Percentiles rank a stretch among this genome's conserved stretches.
Conservation (phyloP, 108 stramenopile species). For the Cyclotella sp. region DNA sequence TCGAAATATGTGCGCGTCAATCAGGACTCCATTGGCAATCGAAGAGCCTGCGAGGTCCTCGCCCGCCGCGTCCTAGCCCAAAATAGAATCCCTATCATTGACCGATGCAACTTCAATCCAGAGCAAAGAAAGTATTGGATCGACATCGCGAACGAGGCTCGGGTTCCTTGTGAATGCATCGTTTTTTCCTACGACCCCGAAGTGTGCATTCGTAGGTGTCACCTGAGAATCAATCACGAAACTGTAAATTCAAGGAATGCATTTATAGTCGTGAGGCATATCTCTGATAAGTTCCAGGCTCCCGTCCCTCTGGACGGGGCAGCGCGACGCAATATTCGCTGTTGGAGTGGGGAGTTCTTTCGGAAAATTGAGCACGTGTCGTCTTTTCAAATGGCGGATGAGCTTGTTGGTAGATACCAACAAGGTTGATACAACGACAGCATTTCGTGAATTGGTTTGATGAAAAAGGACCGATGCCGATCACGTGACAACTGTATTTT, state of each 20-base stretch:
- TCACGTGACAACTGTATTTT: too few relatives aligned
- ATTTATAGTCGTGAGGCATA: slow-evolving; percentile 18
- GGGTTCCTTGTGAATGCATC: slow-evolving; percentile 36
- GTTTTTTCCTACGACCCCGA: slow-evolving; percentile 38
- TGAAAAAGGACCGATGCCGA: neutral
- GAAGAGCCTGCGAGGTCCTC: slow-evolving; percentile 53
- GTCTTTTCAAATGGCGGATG: slow-evolving; percentile 16
- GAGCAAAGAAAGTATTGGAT: slow-evolving; percentile 57
- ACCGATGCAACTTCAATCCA: slow-evolving; percentile 72
- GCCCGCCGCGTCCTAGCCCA: slow-evolving; percentile 21
- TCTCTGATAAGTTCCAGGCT: slow-evolving; percentile 29
- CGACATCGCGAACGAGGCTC: slow-evolving; percentile 19
- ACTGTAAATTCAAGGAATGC: slow-evolving; percentile 38
- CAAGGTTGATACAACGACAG: neutral
- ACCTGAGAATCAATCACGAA: slow-evolving; percentile 36
- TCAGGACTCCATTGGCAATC: slow-evolving; percentile 66
- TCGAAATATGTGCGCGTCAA: slow-evolving; percentile 65
- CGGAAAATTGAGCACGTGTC: slow-evolving; percentile 22
- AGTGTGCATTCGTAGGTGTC: slow-evolving; percentile 40
- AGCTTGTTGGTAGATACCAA: slow-evolving; percentile 11
- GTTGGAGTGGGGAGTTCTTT: slow-evolving; percentile 18
- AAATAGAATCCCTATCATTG: slow-evolving; percentile 55
- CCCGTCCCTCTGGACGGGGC: slow-evolving; percentile 12
- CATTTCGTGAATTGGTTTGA: too few relatives aligned
- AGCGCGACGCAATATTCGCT: neutral